A percentile compares a stretch with the other conserved stretches of the same genome.
These are phyloP conservation scores for Pythium graminicola DNA, from an alignment of 352 stramenopile genomes.

Conservation along the genomic window DNA sequence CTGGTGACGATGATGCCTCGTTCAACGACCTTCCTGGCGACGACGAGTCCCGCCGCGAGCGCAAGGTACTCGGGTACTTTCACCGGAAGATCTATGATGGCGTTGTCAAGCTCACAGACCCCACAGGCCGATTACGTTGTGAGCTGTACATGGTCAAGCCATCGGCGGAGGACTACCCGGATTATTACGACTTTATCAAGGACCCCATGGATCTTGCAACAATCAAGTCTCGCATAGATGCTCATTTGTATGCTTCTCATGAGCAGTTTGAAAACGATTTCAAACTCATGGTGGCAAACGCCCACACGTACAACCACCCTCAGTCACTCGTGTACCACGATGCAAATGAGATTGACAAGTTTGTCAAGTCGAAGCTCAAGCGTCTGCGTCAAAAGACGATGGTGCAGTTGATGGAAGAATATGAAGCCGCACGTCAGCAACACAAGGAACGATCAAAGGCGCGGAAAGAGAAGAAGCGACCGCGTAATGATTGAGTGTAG, in stretches of 20 bases:
- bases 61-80: slow-evolving; percentile 73
- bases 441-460: slow-evolving; percentile 70
- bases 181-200: slow-evolving; percentile 88
- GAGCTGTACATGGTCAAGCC: slow-evolving; percentile 51
- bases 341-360: slow-evolving; percentile 80
- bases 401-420: slow-evolving; percentile 51
- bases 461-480: slow-evolving; percentile 73
- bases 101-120: slow-evolving; percentile 73
- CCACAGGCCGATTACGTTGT: slow-evolving; percentile 52
- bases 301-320: slow-evolving; percentile 81
- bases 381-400: slow-evolving; percentile 50
- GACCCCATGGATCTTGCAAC: slow-evolving; percentile 81
- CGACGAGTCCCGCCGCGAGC: slow-evolving; percentile 39
- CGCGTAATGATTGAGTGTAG: slow-evolving; percentile 32
- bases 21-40: slow-evolving; percentile 33
- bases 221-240: slow-evolving; percentile 79
- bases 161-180: slow-evolving; percentile 72
- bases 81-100: slow-evolving; percentile 81
- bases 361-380: slow-evolving; percentile 75
- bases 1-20: slow-evolving; percentile 20
- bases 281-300: slow-evolving; percentile 82
- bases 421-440: slow-evolving; percentile 72
- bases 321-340: slow-evolving; percentile 80
- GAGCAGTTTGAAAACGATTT: slow-evolving; percentile 73
- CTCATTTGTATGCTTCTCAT: slow-evolving; percentile 56